Conservation (phyloP, 495 filamentous ascomycete species). For the Massariosphaeria phaeospora region DNA sequence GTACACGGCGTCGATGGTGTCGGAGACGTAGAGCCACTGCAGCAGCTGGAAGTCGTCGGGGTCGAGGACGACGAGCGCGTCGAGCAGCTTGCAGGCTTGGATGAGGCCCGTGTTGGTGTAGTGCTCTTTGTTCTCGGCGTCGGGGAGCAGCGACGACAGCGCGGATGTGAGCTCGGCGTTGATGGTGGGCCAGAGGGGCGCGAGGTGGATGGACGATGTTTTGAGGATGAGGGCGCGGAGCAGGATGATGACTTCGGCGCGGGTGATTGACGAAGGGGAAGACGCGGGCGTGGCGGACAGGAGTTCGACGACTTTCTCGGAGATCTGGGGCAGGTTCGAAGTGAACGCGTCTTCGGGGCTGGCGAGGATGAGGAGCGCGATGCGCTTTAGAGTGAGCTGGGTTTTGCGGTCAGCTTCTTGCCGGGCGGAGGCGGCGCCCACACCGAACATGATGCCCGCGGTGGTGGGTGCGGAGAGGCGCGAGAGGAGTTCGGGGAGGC, state of each 20-base stretch:
- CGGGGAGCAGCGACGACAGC: constrained; percentile 67
- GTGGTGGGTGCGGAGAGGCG: constrained; percentile 80
- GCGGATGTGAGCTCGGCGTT: constrained; percentile 81
- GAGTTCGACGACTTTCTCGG: constrained; percentile 83
- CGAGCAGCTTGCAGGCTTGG: constrained; percentile 89
- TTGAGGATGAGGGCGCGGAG: constrained; percentile 74
- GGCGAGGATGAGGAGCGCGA: constrained; percentile 71
- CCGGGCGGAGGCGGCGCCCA: constrained; percentile 90
- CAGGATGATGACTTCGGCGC: constrained; percentile 86
- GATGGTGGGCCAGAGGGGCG: constrained; percentile 81
- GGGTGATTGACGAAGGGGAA: constrained; percentile 83
- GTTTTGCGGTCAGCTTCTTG: constrained; percentile 90
- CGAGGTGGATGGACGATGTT: constrained; percentile 69
- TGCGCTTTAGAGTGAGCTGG: constrained; percentile 81
- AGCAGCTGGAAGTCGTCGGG: constrained; percentile 95
- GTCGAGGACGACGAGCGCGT: constrained; percentile 72
- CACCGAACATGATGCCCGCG: constrained; percentile 97
- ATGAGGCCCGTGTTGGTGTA: constrained; percentile 71
- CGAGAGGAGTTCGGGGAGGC: constrained; percentile 71
- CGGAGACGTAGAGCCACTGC: constrained; percentile 95
- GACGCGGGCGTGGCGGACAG: constrained; percentile 79
- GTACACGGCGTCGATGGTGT: constrained; percentile 96
- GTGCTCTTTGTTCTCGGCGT: constrained; percentile 61
- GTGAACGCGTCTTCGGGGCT: constrained; percentile 72
- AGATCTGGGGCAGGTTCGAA: constrained; percentile 61